A percentile compares a stretch with the other conserved stretches of the same genome.
Conservation (phyloP, 306 rosid species). For the Fragaria nilgerrensis region DNA sequence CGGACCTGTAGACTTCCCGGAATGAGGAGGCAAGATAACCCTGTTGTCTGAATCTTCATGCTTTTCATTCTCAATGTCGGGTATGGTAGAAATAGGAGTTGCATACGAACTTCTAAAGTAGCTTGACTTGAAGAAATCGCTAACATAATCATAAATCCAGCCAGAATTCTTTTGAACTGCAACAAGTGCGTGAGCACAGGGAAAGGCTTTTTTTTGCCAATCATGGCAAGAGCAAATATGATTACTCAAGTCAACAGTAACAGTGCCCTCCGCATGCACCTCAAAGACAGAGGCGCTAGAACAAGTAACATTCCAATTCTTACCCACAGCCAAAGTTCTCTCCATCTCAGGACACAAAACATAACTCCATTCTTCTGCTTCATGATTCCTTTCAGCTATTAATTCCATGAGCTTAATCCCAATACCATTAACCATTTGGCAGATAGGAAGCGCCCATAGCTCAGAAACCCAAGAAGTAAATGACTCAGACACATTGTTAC, state of each 20-base stretch:
- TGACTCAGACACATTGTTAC: neutral
- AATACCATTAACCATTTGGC: neutral
- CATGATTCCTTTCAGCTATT: neutral
- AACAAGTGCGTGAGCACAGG: neutral
- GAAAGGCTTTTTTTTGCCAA: constrained; percentile 2
- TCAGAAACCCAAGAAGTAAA: neutral
- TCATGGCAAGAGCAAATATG: neutral
- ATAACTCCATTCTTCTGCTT: neutral
- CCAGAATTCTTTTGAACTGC: neutral
- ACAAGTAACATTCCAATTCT: neutral
- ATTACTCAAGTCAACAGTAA: neutral
- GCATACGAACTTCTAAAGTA: neutral
- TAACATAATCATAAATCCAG: neutral
- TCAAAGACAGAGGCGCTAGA: neutral
- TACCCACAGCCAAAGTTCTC: neutral
- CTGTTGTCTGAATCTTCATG: neutral
- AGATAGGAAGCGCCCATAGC: neutral
- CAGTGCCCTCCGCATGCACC: neutral
- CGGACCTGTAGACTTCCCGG: neutral
- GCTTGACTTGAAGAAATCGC: constrained; percentile 1
- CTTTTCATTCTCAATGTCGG: neutral
- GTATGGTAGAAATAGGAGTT: neutral
- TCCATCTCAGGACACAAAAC: neutral
- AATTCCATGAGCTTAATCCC: neutral
- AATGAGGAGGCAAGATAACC: neutral